phyloP scores from a whole-genome alignment of 1,139 yeast species.

The Suhomyces bokatorum region DNA sequence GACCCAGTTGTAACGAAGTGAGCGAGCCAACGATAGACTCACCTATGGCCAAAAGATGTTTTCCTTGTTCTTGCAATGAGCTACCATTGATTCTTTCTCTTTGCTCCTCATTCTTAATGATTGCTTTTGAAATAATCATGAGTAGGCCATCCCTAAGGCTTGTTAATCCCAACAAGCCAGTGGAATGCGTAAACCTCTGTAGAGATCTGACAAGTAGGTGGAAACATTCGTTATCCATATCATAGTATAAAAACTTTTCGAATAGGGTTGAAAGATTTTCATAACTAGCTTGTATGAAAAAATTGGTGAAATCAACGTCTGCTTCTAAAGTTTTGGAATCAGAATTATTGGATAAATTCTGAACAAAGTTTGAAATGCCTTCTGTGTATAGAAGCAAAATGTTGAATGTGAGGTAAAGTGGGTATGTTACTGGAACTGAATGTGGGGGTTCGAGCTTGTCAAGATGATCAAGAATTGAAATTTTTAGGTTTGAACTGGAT shows the following conservation, averaged over 20 bases:
- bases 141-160: slow-evolving; percentile 63
- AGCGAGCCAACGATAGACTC: slow-evolving; percentile 63
- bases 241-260: slow-evolving; percentile 57
- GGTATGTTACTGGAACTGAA: slow-evolving; percentile 59
- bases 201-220: slow-evolving; percentile 66
- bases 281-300: slow-evolving; percentile 46
- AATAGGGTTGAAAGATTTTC: slow-evolving; percentile 48
- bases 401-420: slow-evolving; percentile 57
- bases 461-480: slow-evolving; percentile 66
- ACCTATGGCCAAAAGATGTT: slow-evolving; percentile 51
- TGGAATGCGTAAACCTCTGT: slow-evolving; percentile 78
- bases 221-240: slow-evolving; percentile 66
- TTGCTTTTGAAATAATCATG: slow-evolving; percentile 54
- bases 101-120: slow-evolving; percentile 42
- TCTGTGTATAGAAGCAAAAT: slow-evolving; percentile 62
- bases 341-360: slow-evolving; percentile 35
- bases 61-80: slow-evolving; percentile 29
- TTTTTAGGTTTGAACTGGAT: slow-evolving; percentile 40
- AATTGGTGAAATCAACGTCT: slow-evolving; percentile 40
- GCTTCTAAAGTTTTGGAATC: slow-evolving; percentile 30
- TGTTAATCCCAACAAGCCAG: slow-evolving; percentile 67
- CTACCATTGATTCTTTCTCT: slow-evolving; percentile 5
- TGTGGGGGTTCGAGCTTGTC: slow-evolving; percentile 77
- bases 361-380: slow-evolving; percentile 62
- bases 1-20: slow-evolving; percentile 20